These are phyloP conservation scores for Phytophthora melonis DNA, from an alignment of 352 stramenopile species.

Conservation along the genomic window DNA sequence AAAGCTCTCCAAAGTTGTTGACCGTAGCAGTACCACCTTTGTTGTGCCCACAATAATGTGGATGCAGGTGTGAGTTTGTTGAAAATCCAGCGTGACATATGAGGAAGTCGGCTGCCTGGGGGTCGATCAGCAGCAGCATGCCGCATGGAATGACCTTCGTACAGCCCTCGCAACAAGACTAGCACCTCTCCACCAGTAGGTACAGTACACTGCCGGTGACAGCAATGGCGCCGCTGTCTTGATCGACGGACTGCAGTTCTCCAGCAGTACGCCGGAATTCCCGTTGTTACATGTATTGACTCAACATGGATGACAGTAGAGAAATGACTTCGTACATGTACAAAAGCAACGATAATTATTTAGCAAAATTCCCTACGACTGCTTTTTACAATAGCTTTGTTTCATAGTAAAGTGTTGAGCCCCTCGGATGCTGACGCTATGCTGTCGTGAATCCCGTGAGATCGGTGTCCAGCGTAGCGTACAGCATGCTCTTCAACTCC, in stretches of 20 bases:
- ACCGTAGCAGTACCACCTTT: background rate
- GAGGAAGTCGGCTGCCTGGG: background rate
- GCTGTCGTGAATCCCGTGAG: constrained; percentile 75
- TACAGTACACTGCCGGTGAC: too few relatives aligned
- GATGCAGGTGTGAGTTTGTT: background rate
- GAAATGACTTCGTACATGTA: background rate
- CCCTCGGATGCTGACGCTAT: constrained; percentile 28
- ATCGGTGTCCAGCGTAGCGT: constrained; percentile 71
- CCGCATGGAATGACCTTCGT: background rate
- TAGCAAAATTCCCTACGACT: constrained; percentile 7
- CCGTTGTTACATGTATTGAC: too few relatives aligned
- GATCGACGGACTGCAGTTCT: too few relatives aligned
- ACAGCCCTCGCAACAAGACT: background rate
- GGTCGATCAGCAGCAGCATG: background rate
- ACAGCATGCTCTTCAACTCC: constrained; percentile 76
- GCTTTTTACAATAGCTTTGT: constrained; percentile 13
- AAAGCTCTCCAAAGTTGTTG: background rate
- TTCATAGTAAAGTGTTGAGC: background rate
- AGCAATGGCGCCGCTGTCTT: too few relatives aligned
- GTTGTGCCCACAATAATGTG: background rate
- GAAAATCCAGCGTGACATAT: too few relatives aligned
- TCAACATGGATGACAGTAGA: too few relatives aligned
- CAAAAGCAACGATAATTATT: constrained; percentile 10
- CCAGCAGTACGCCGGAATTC: too few relatives aligned
- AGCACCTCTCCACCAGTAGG: background rate